A percentile compares a stretch with the other conserved stretches of the same genome.
phyloP scores from a whole-genome alignment of 2,329 filamentous ascomycete genomes.

The Aspergillus pseudoterreus region DNA sequence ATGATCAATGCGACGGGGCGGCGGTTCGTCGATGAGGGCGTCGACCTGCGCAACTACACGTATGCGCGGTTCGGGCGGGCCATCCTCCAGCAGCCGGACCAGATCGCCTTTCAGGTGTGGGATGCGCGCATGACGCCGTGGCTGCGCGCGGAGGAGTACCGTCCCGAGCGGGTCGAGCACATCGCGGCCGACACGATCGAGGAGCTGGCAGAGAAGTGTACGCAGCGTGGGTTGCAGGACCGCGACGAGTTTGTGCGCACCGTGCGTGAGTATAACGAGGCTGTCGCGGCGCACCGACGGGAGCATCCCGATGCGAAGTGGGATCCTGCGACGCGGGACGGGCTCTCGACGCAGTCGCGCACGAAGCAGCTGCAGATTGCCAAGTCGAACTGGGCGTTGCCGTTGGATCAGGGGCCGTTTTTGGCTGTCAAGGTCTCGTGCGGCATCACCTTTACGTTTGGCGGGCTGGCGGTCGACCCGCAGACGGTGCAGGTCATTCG shows the following conservation, averaged over 20 bases:
- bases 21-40: conserved; percentile 64
- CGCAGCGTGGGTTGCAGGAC: conserved; percentile 46
- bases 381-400: conserved; percentile 66
- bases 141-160: conserved; percentile 61
- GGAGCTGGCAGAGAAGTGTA: conserved; percentile 53
- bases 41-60: conserved; percentile 64
- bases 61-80: conserved; percentile 63
- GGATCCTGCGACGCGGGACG: conserved; percentile 60
- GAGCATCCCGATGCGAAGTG: conserved; percentile 48
- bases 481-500: conserved; percentile 53
- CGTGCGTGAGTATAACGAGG: conserved; percentile 55
- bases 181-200: conserved; percentile 51
- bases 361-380: conserved; percentile 42
- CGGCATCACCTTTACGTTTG: conserved; percentile 68
- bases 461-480: conserved; percentile 56
- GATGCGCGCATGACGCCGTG: conserved; percentile 51
- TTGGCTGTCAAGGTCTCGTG: conserved; percentile 62
- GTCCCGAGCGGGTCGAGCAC: conserved; percentile 53
- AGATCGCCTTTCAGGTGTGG: conserved; percentile 63
- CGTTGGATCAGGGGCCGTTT: conserved; percentile 56
- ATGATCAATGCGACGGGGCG: conserved; percentile 59
- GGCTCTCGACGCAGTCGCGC: conserved; percentile 57
- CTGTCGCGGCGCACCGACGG: conserved; percentile 46
- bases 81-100: conserved; percentile 57
- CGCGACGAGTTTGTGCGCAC: conserved; percentile 49